Conservation (phyloP, 306 rosid genomes). For the Heteromeles arbutifolia region DNA sequence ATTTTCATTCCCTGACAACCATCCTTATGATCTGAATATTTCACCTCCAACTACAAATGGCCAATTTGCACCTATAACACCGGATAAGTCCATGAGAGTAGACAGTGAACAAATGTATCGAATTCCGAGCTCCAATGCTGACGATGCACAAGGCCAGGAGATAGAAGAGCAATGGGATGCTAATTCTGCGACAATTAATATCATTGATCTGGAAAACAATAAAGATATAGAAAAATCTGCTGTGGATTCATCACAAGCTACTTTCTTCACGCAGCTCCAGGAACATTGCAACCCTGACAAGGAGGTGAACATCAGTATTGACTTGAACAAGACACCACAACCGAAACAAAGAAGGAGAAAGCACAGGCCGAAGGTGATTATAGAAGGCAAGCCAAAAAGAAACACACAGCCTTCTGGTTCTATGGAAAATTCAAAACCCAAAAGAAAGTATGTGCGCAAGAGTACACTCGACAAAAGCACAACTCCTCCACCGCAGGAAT, state of each 20-base stretch:
- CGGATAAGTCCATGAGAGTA: conserved; percentile 29
- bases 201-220: conserved; percentile 17
- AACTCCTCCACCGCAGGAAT: conserved; percentile 25
- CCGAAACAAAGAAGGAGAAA: conserved; percentile 52
- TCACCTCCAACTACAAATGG: conserved; percentile 22
- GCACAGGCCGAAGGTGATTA: conserved; percentile 82
- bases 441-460: conserved; percentile 44
- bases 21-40: conserved; percentile 21
- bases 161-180: conserved; percentile 18
- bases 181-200: conserved; percentile 16
- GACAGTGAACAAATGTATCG: conserved; percentile 24
- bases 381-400: conserved; percentile 59
- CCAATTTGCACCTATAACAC: conserved; percentile 41
- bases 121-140: conserved; percentile 11
- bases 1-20: background rate
- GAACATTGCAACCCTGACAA: conserved; percentile 31
- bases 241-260: conserved; percentile 23
- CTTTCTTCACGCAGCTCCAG: conserved; percentile 26
- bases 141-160: conserved; percentile 18
- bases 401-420: conserved; percentile 36
- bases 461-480: conserved; percentile 26
- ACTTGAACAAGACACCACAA: conserved; percentile 39
- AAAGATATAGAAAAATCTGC: conserved; percentile 25
- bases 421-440: conserved; percentile 29
- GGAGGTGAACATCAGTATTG: conserved; percentile 21